phyloP scores from a whole-genome alignment of 306 rosid species.

The Oxytropis ochrocephala region DNA sequence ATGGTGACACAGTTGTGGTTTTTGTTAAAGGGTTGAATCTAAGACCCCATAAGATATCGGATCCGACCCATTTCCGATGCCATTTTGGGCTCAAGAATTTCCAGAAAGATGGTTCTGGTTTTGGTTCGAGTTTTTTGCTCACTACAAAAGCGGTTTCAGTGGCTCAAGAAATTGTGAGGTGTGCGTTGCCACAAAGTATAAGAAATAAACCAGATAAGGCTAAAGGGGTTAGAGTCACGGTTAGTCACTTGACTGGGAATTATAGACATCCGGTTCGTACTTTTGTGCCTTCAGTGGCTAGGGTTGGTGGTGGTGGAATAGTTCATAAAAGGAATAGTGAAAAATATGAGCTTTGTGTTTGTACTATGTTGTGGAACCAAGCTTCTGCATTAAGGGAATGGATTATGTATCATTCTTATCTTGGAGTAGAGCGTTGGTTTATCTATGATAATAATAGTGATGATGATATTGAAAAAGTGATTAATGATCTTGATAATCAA shows the following conservation, averaged over 20 bases:
- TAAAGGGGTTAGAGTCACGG: conserved; percentile 54
- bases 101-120: conserved; percentile 10
- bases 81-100: conserved; percentile 46
- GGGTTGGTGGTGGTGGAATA: conserved; percentile 13
- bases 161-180: conserved; percentile 87
- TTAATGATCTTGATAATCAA: conserved; percentile 45
- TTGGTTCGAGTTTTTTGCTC: conserved; percentile 23
- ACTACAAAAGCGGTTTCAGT: conserved; percentile 56
- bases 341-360: conserved; percentile 71
- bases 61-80: conserved; percentile 62
- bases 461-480: conserved; percentile 56
- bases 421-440: conserved; percentile 91
- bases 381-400: conserved; percentile 73
- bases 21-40: conserved; percentile 89
- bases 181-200: conserved; percentile 53
- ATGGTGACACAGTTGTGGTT: conserved; percentile 61
- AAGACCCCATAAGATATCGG: conserved; percentile 66
- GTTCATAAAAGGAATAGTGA: conserved; percentile 11
- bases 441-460: conserved; percentile 93
- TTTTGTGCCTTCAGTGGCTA: conserved; percentile 64
- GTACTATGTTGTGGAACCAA: conserved; percentile 98
- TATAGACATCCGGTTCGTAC: conserved; percentile 24
- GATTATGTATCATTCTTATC: conserved; percentile 91
- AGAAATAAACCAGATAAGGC: conserved; percentile 36
- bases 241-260: conserved; percentile 32